Percentiles rank a stretch among this genome's conserved stretches.
These are phyloP conservation scores for Limnanthes douglasii DNA, from an alignment of 345 rosid species.

Conservation along the genomic window DNA sequence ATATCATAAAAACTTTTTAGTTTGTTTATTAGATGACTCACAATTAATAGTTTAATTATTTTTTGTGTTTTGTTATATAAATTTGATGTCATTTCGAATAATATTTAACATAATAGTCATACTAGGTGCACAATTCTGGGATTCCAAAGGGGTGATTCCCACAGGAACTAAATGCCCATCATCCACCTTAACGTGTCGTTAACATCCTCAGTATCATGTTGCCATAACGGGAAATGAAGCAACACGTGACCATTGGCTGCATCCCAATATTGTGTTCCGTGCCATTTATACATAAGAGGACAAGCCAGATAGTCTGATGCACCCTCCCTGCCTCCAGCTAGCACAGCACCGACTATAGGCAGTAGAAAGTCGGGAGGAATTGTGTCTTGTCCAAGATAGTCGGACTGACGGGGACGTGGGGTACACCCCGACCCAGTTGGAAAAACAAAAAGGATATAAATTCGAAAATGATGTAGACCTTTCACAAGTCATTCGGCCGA, in stretches of 20 bases:
- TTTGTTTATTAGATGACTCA: no score
- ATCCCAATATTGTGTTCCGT: constrained; percentile 88
- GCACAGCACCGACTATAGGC: constrained; percentile 59
- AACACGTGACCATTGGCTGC: constrained; percentile 80
- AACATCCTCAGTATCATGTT: constrained; percentile 44
- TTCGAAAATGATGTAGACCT: no score
- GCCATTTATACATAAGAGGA: constrained; percentile 88
- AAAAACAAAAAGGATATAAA: no score
- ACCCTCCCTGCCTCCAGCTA: constrained; percentile 86
- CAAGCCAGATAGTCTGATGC: constrained; percentile 52
- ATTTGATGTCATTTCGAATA: no score
- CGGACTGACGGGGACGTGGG: no score
- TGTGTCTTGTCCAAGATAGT: constrained; percentile 43
- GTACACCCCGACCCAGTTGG: no score
- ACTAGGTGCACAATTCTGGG: constrained; percentile 79
- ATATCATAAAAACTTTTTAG: no score
- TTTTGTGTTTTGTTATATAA: no score
- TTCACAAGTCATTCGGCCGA: no score
- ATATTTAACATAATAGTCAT: no score
- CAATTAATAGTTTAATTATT: no score
- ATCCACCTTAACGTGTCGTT: constrained; percentile 69
- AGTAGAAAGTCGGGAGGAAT: constrained; percentile 31
- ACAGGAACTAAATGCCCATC: constrained; percentile 81
- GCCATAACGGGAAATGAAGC: constrained; percentile 54
- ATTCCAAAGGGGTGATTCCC: constrained; percentile 84